A percentile compares a stretch with the other conserved stretches of the same genome.
Conservation (phyloP, 2,329 filamentous ascomycete species). For the Zasmidium angulare region DNA sequence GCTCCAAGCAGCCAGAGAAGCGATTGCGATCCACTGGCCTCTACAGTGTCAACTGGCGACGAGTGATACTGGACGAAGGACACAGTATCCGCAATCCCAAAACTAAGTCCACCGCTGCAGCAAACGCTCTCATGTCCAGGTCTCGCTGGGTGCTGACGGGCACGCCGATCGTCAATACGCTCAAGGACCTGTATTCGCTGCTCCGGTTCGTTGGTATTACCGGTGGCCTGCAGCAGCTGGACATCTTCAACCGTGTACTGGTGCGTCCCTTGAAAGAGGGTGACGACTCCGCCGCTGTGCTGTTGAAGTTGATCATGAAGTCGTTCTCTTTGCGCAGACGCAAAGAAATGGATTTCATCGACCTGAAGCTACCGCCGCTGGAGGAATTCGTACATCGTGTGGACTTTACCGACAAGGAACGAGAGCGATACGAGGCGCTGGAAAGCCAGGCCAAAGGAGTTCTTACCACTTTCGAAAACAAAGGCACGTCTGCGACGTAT, state of each 20-base stretch:
- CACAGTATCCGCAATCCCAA: conserved; percentile 77
- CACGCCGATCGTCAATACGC: conserved; percentile 61
- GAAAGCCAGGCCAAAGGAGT: conserved; percentile 74
- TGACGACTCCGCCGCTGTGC: conserved; percentile 56
- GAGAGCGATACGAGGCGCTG: conserved; percentile 73
- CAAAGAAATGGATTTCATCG: conserved; percentile 87
- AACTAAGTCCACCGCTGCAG: conserved; percentile 70
- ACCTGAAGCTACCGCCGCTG: conserved; percentile 74
- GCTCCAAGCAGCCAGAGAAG: conserved; percentile 28
- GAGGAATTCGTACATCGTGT: conserved; percentile 76
- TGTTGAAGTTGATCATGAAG: conserved; percentile 76
- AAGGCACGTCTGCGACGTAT: conserved; percentile 49
- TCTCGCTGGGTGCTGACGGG: conserved; percentile 79
- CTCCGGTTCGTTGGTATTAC: conserved; percentile 74
- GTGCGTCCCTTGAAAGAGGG: conserved; percentile 65
- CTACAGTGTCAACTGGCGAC: conserved; percentile 70
- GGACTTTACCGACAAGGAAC: conserved; percentile 70
- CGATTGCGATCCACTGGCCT: conserved; percentile 48
- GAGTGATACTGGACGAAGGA: conserved; percentile 79
- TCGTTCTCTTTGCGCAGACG: conserved; percentile 76
- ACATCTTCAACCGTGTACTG: conserved; percentile 72
- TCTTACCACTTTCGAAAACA: conserved; percentile 52
- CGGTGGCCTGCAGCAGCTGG: conserved; percentile 70
- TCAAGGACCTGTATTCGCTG: conserved; percentile 78
- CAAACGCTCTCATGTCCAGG: conserved; percentile 63